Base-by-base conservation (phyloP, 345 rosid genomes). In the Aquilaria sinensis region DNA sequence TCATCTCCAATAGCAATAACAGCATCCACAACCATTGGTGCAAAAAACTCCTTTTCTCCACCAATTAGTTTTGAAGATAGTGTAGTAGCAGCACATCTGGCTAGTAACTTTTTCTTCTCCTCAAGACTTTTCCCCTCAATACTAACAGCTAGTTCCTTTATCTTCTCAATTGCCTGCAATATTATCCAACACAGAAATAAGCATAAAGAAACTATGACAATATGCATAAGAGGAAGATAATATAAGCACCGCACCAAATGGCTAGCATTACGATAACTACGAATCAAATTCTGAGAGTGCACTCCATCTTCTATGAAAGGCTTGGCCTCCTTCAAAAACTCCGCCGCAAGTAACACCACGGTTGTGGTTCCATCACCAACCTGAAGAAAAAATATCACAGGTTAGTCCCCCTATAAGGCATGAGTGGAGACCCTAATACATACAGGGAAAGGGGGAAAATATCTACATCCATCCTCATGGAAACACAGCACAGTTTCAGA, bases 331-430 rank as follows among this genome's bases (percentile, higher is more conserved):
- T 69, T 95, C 82, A 91, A 68, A 74, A 95, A 92, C 78, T 95
- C 99, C 30, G 85, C 92, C 0, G 98, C 96, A 51, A 95, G 90
- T 3, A 95, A 82, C 61, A 91, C 99, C 16, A 95, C 99, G 1
- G 98, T 92, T 12, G 99, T 91, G 14, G 99, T 95, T 32, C 99
- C 99, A 73, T 95, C 99, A 51, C 99, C 99, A 45, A 91, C 98
- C 97, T 91, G 75, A 60, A 41, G 52, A 11, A 50, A 5, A 34
- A 12, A 29, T 14, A 53, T 12, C 12, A 32, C 41, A 3, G 1
- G 41, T 55, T 30, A 34, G 11, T 37, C 6, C 14, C 29, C n/a
- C 43, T 1, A 37, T 9, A 37, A 2, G 23, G 23, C 23, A 23
- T 23, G 23, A 23, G 23, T 23, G 23, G 23, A 23, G 23, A 23